Evolutionary conservation across 148 eudicot species (phyloP).

Genomic region (Oxyria digyna): DNA sequence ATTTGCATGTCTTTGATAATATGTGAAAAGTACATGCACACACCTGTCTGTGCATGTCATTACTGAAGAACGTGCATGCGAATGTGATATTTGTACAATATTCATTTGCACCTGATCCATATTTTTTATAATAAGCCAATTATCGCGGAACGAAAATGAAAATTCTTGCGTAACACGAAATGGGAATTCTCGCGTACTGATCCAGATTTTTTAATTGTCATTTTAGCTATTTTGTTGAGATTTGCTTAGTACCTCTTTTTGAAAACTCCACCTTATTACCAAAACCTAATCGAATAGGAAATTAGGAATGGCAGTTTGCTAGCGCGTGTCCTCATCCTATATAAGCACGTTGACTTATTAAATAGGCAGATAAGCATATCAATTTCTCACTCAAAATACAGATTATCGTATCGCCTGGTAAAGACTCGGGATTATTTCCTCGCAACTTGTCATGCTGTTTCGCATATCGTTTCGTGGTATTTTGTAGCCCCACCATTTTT

Average conservation of each 20-base stretch:
- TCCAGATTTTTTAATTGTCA: too few relatives aligned
- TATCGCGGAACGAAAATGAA: too few relatives aligned
- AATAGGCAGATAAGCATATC: neutral
- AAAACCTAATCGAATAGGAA: slow-evolving; percentile 7
- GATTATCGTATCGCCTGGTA: neutral
- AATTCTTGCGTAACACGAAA: too few relatives aligned
- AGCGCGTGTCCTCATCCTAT: slow-evolving; percentile 4
- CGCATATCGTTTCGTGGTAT: neutral
- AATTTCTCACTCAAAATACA: neutral
- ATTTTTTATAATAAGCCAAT: too few relatives aligned
- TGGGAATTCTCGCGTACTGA: too few relatives aligned
- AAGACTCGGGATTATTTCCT: neutral
- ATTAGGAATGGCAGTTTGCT: neutral
- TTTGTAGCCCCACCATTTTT: slow-evolving; percentile 3
- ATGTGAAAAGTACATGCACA: too few relatives aligned
- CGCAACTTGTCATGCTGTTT: neutral
- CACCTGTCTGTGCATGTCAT: too few relatives aligned
- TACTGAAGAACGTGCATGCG: too few relatives aligned
- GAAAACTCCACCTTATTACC: slow-evolving; percentile 14
- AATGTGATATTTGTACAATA: too few relatives aligned
- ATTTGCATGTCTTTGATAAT: too few relatives aligned
- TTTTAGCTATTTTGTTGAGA: too few relatives aligned
- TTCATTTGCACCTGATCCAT: too few relatives aligned
- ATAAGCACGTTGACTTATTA: neutral
- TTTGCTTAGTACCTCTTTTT: slow-evolving; percentile 22